Evolutionary conservation across 371 early-diverging fungal genomes (phyloP).

Genomic region (Apophysomyces elegans): DNA sequence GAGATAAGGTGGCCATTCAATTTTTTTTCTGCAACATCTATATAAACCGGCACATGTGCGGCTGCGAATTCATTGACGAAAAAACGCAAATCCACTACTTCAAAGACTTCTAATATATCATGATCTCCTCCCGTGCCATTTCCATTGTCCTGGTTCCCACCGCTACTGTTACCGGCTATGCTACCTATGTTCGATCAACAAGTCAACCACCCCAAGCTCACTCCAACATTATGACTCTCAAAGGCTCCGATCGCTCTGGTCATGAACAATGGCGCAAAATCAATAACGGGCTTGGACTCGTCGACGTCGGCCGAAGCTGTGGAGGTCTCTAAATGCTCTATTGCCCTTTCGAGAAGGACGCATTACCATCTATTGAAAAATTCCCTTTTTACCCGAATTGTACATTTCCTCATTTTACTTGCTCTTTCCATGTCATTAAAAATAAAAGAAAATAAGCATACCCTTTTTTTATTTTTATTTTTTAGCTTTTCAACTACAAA

Average conservation of each 20-base stretch:
- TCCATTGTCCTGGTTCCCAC: slow-evolving; percentile 43
- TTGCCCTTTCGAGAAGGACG: not conserved
- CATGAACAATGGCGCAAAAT: slow-evolving; percentile 41
- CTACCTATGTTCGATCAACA: slow-evolving; percentile 45
- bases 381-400: not conserved
- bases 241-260: slow-evolving; percentile 29
- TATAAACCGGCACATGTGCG: not conserved
- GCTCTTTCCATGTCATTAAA: not conserved
- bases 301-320: slow-evolving; percentile 51
- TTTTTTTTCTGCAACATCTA: slow-evolving; percentile 1
- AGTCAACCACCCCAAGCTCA: slow-evolving; percentile 43
- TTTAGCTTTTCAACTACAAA: not conserved
- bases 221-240: slow-evolving; percentile 35
- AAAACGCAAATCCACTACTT: not conserved
- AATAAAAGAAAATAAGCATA: slow-evolving; percentile 1
- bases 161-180: slow-evolving; percentile 46
- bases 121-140: slow-evolving; percentile 40
- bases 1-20: slow-evolving; percentile 3
- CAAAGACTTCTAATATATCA: slow-evolving; percentile 16
- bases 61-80: not conserved
- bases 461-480: not conserved
- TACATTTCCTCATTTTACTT: not conserved
- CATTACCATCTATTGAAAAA: not conserved
- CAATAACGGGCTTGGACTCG: slow-evolving; percentile 51
- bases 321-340: slow-evolving; percentile 45